A percentile compares a stretch with the other conserved stretches of the same genome.
These are phyloP conservation scores for Colletotrichum neosansevieriae DNA, from an alignment of 2,329 filamentous ascomycete species.

Conservation along the genomic window DNA sequence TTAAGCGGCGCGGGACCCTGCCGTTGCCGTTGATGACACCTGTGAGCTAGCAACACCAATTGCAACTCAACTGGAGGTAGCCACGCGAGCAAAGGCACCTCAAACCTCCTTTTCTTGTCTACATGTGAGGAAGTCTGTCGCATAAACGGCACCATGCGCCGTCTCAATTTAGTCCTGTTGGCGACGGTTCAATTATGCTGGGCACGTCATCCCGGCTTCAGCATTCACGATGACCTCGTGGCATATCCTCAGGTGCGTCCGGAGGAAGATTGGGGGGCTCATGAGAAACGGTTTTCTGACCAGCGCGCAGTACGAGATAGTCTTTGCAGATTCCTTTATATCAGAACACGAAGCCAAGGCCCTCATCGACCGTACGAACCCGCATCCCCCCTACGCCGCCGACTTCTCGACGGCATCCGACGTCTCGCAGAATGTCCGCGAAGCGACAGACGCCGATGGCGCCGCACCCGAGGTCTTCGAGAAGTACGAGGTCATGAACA, in stretches of 20 bases:
- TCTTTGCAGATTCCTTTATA: conserved; percentile 80
- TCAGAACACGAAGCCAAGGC: conserved; percentile 76
- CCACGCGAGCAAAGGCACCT: conserved; percentile 7
- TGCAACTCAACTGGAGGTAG: too few relatives aligned
- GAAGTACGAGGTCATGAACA: conserved; percentile 80
- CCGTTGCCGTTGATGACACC: too few relatives aligned
- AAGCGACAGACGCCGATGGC: conserved; percentile 50
- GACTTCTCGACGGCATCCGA: conserved; percentile 56
- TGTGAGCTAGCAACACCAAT: too few relatives aligned
- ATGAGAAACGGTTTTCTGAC: conserved; percentile 18
- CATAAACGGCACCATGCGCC: conserved; percentile 62
- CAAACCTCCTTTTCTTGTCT: conserved; percentile 36
- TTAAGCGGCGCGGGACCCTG: too few relatives aligned
- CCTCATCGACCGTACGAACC: conserved; percentile 61
- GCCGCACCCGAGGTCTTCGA: conserved; percentile 49
- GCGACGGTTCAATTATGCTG: conserved; percentile 58
- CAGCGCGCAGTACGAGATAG: conserved; percentile 77
- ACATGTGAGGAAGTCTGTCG: conserved; percentile 50
- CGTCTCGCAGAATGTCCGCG: conserved; percentile 51
- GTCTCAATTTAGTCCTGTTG: conserved; percentile 58
- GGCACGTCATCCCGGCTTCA: conserved; percentile 74
- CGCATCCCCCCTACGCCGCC: conserved; percentile 55
- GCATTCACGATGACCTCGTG: conserved; percentile 87
- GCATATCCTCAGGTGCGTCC: conserved; percentile 82
- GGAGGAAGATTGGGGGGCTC: conserved; percentile 42